Evolutionary conservation across 768 basidiomycete species (phyloP).

Genomic region (Auriculariales sp.): DNA sequence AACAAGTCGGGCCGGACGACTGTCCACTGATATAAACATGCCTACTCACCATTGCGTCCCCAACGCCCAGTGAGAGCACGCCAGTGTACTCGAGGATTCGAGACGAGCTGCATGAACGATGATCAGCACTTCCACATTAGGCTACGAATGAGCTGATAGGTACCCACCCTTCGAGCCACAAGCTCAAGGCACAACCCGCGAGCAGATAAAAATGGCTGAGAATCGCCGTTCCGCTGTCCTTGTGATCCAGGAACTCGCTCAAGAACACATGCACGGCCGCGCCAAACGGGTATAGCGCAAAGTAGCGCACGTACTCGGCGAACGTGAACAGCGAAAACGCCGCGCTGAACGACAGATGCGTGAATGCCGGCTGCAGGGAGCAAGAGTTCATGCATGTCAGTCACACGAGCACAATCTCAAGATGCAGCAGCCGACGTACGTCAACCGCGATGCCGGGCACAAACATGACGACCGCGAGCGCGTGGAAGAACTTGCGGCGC

Average conservation of each 20-base stretch:
- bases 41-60: slow-evolving; percentile 72
- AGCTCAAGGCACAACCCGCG: slow-evolving; percentile 82
- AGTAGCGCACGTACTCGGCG: slow-evolving; percentile 95
- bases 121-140: slow-evolving; percentile 2
- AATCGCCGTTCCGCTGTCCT: slow-evolving; percentile 91
- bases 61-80: slow-evolving; percentile 76
- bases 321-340: slow-evolving; percentile 94
- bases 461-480: slow-evolving; percentile 90
- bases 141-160: neutral
- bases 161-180: slow-evolving; percentile 91
- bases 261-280: slow-evolving; percentile 89
- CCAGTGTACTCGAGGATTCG: slow-evolving; percentile 63
- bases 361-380: slow-evolving; percentile 72
- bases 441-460: slow-evolving; percentile 86
- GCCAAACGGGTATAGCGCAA: slow-evolving; percentile 93
- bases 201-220: slow-evolving; percentile 94
- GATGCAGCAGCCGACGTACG: slow-evolving; percentile 33
- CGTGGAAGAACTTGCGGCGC: slow-evolving; percentile 94
- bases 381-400: slow-evolving; percentile 2
- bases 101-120: slow-evolving; percentile 22
- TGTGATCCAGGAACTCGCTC: slow-evolving; percentile 92
- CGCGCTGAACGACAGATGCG: slow-evolving; percentile 84
- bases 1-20: neutral
- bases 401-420: neutral
- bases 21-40: neutral